Evolutionary conservation across 2,329 filamentous ascomycete species (phyloP), one percentile per base, ranked within the genome.

Genomic region (Diaporthe batatas): DNA sequence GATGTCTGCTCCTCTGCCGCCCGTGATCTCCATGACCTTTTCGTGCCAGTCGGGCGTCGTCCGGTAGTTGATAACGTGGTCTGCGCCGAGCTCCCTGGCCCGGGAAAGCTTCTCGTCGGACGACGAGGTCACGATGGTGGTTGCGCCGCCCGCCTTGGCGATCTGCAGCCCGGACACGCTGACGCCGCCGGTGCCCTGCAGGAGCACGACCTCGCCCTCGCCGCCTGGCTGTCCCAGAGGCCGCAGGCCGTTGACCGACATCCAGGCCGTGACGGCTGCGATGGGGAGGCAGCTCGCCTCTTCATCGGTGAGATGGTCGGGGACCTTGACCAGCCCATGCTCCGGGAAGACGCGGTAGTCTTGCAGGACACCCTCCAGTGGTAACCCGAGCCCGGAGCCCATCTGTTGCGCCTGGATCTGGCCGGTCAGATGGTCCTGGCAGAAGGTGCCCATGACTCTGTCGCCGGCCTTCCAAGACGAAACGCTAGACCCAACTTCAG

Each of bases 381-480:
- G 91, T 3, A 90, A 82, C 5, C 92, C 92, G 16, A 93, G 82
- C 0, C 91, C 90, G 4, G 84, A 85, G 0, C 81, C 82, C 79
- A 93, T 84, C 76, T 91, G 84, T 23, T 84, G 82, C 68, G 86
- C 86, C 32, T 84, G 84, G 73, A 92, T 83, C 78, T 91, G 89
- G n/a, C 91, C 91, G 4, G 84, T 86, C 68, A 90, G 81, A 77
- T 89, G 87, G 10, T 81, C 82, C 79, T 89, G 86, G 76, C 87
- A 87, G 81, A 93, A 94, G 68, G 89, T 92, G 25, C 88, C 88
- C 71, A 92, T 85, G 51, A 94, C 91, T n/a, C 91, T 88, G 72
- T 92, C 89, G 72, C 91, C 91, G 21, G 83, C 81, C 70, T 85
- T 84, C 83, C 89, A 89, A 44, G 77, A 76, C 6, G 75, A 58